Percentiles rank a stretch among this genome's conserved stretches.
Conservation (phyloP, 2,329 filamentous ascomycete species). For the Clarireedia hainanense region DNA sequence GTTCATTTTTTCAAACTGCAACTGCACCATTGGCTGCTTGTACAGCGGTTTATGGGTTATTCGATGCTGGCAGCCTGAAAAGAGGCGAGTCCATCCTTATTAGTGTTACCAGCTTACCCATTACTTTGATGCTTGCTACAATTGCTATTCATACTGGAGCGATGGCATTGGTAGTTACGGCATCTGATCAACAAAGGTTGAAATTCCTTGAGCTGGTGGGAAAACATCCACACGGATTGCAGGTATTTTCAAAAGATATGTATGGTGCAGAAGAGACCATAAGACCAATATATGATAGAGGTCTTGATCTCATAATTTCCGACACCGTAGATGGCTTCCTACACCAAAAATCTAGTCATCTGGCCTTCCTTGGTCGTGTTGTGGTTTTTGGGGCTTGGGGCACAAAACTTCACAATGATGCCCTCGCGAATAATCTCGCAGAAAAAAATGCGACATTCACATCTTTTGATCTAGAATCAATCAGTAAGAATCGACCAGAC, state of each 20-base stretch:
- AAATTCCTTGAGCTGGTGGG: background rate
- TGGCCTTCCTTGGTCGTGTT: background rate
- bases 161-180: background rate
- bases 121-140: background rate
- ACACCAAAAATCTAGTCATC: background rate
- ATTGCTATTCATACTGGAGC: background rate
- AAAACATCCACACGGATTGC: background rate
- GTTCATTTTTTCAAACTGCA: background rate
- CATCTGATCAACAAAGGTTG: background rate
- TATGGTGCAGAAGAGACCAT: background rate
- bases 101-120: background rate
- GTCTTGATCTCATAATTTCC: background rate
- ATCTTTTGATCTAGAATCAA: background rate
- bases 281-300: background rate
- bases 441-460: background rate
- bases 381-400: background rate
- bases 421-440: background rate
- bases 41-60: background rate
- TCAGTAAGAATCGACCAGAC: background rate
- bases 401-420: background rate
- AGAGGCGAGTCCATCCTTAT: background rate
- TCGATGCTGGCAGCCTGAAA: background rate
- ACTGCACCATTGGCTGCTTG: background rate
- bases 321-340: background rate
- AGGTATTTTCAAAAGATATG: background rate